Conservation (phyloP, 352 stramenopile genomes). For the Phytopythium delawarense region DNA sequence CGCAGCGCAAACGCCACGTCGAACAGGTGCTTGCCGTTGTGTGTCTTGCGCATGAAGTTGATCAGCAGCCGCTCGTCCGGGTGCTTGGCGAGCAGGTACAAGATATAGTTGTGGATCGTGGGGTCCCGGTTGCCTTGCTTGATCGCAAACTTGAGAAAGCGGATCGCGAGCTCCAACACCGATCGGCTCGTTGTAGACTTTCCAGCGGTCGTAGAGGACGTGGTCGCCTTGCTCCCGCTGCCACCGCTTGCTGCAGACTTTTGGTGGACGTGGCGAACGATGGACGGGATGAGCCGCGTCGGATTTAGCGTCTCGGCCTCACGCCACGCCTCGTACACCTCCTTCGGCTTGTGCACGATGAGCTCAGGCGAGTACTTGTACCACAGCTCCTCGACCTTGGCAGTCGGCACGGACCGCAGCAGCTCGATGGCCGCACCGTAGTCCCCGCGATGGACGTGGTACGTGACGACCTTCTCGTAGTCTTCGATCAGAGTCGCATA, state of each 20-base stretch:
- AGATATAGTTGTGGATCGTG: conserved; percentile 92
- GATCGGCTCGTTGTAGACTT: conserved; percentile 41
- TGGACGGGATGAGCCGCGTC: conserved; percentile 90
- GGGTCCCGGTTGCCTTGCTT: conserved; percentile 88
- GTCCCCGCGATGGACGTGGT: conserved; percentile 88
- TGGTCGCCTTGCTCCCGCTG: background rate
- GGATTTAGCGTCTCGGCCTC: conserved; percentile 87
- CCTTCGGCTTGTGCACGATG: conserved; percentile 89
- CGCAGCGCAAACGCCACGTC: conserved; percentile 91
- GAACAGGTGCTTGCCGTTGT: conserved; percentile 84
- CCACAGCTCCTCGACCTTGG: conserved; percentile 91
- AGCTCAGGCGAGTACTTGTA: conserved; percentile 94
- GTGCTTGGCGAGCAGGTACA: conserved; percentile 89
- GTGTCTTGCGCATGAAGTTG: conserved; percentile 89
- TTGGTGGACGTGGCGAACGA: conserved; percentile 88
- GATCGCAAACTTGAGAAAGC: conserved; percentile 92
- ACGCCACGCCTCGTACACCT: conserved; percentile 91
- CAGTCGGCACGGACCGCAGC: conserved; percentile 82
- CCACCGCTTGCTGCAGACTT: conserved; percentile 22
- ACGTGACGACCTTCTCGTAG: conserved; percentile 92
- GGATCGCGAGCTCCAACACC: conserved; percentile 88
- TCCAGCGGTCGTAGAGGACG: background rate
- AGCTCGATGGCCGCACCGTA: conserved; percentile 88
- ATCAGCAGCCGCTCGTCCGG: conserved; percentile 86
- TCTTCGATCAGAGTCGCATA: conserved; percentile 92